A percentile compares a stretch with the other conserved stretches of the same genome.
These are phyloP conservation scores for Calendula officinalis DNA, from an alignment of 129 eudicot species.

Conservation along the genomic window DNA sequence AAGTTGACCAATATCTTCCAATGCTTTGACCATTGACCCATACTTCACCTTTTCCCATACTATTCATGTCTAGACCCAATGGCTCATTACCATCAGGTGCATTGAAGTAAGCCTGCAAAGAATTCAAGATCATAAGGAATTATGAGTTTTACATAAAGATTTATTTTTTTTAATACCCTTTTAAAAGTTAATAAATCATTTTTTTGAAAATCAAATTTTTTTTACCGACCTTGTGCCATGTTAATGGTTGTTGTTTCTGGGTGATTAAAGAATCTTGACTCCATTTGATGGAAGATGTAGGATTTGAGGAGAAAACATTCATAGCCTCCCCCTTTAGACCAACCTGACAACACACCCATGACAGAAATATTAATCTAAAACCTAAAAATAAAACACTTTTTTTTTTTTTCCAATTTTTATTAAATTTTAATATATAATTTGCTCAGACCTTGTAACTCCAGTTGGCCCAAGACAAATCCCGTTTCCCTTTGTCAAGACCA, in stretches of 20 bases:
- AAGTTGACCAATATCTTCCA: slow-evolving; percentile 90
- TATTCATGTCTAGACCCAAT: slow-evolving; percentile 83
- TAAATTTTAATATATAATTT: neutral
- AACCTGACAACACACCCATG: slow-evolving; percentile 38
- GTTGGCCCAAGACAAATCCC: slow-evolving; percentile 73
- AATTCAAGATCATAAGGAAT: slow-evolving; percentile 15
- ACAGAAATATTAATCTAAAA: slow-evolving; percentile 12
- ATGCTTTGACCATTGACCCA: slow-evolving; percentile 95
- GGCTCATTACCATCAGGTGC: slow-evolving; percentile 90
- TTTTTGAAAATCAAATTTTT: neutral
- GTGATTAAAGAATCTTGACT: slow-evolving; percentile 61
- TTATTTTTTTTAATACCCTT: slow-evolving; percentile 20
- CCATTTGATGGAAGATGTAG: slow-evolving; percentile 67
- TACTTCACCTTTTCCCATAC: slow-evolving; percentile 96
- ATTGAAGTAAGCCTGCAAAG: slow-evolving; percentile 70
- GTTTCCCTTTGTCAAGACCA: slow-evolving; percentile 78
- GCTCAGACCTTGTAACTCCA: slow-evolving; percentile 83
- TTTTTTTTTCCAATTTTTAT: neutral
- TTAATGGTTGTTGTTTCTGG: slow-evolving; percentile 74
- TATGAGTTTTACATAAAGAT: slow-evolving; percentile 3
- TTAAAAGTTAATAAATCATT: neutral
- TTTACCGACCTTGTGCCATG: slow-evolving; percentile 81
- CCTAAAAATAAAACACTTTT: neutral
- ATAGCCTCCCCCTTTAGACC: slow-evolving; percentile 97
- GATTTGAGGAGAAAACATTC: slow-evolving; percentile 61